These are phyloP conservation scores for Sporisorium graminicola DNA, from an alignment of 1,284 basidiomycete genomes.

Conservation along the genomic window DNA sequence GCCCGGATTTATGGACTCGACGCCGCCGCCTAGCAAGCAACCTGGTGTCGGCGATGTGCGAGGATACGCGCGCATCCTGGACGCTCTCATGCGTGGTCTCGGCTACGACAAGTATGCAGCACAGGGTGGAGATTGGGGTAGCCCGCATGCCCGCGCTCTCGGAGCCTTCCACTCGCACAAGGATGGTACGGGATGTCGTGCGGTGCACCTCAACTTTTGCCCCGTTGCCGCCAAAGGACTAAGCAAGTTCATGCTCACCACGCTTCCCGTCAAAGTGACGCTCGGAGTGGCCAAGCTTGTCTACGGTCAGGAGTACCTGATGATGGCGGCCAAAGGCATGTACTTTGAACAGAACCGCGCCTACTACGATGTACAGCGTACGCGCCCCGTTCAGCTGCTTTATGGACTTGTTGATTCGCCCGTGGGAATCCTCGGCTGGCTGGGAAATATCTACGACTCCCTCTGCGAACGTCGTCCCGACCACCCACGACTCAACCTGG, in stretches of 20 bases:
- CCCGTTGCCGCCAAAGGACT: conserved; percentile 48
- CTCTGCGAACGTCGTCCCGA: conserved; percentile 20
- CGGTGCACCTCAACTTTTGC: conserved; percentile 64
- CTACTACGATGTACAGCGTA: conserved; percentile 56
- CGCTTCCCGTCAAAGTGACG: conserved; percentile 36
- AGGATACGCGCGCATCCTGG: conserved; percentile 54
- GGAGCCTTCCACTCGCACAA: conserved; percentile 43
- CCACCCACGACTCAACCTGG: conserved; percentile 45
- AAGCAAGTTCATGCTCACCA: conserved; percentile 42
- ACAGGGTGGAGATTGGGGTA: conserved; percentile 65
- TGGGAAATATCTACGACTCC: conserved; percentile 54
- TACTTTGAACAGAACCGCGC: conserved; percentile 45
- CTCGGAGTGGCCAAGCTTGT: conserved; percentile 42
- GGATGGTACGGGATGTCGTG: conserved; percentile 56
- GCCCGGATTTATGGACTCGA: conserved; percentile 59
- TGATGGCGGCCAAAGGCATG: conserved; percentile 37
- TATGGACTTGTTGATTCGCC: conserved; percentile 58
- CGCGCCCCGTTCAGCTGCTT: conserved; percentile 46
- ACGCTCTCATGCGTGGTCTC: conserved; percentile 60
- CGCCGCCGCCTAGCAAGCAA: conserved; percentile 43
- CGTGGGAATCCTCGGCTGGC: conserved; percentile 53
- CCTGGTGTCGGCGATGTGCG: conserved; percentile 40
- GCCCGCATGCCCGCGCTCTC: conserved; percentile 49
- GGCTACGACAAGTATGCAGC: conserved; percentile 55
- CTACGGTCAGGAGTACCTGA: conserved; percentile 42